Percentiles rank a stretch among this genome's conserved stretches.
These are phyloP conservation scores for Neotropicomus parvogracilis DNA, from an alignment of 1,284 basidiomycete genomes.

Conservation along the genomic window DNA sequence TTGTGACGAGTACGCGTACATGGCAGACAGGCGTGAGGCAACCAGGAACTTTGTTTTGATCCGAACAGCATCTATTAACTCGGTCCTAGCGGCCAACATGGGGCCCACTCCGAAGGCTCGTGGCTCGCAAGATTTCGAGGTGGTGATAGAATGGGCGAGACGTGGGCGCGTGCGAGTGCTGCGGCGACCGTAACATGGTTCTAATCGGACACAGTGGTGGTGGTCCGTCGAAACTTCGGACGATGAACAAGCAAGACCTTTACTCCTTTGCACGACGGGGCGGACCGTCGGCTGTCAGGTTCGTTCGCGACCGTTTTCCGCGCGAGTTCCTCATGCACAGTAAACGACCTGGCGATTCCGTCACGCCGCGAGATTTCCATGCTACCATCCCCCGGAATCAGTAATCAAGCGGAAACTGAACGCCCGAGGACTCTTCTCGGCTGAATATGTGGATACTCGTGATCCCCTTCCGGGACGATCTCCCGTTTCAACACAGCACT, in stretches of 20 bases:
- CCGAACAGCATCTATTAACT: not conserved
- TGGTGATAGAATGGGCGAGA: not conserved
- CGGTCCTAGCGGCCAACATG: constrained; percentile 1
- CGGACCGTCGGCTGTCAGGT: constrained; percentile 11
- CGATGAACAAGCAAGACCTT: constrained; percentile 4
- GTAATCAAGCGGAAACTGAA: constrained; percentile 17
- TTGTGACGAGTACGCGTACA: too few relatives aligned
- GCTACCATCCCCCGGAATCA: constrained; percentile 12
- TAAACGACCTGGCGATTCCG: constrained; percentile 17
- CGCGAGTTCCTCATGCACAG: constrained; percentile 23
- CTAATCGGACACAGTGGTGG: not conserved
- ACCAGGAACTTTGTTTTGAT: constrained; percentile 2
- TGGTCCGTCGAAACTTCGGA: not conserved
- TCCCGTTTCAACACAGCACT: constrained; percentile 21
- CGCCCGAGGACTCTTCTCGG: constrained; percentile 21
- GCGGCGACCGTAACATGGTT: constrained; percentile 14
- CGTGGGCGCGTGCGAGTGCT: constrained; percentile 2
- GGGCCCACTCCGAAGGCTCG: constrained; percentile 7
- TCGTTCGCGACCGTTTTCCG: constrained; percentile 12
- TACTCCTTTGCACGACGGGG: constrained; percentile 2
- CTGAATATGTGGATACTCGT: constrained; percentile 17
- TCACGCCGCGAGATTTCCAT: constrained; percentile 12
- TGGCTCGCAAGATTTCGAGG: not conserved
- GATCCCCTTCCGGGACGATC: constrained; percentile 34
- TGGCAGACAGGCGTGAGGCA: too few relatives aligned